These are phyloP conservation scores for Sphagnum tenellum DNA, from an alignment of 225 moss, liverwort and hornwort genomes.

Conservation along the genomic window DNA sequence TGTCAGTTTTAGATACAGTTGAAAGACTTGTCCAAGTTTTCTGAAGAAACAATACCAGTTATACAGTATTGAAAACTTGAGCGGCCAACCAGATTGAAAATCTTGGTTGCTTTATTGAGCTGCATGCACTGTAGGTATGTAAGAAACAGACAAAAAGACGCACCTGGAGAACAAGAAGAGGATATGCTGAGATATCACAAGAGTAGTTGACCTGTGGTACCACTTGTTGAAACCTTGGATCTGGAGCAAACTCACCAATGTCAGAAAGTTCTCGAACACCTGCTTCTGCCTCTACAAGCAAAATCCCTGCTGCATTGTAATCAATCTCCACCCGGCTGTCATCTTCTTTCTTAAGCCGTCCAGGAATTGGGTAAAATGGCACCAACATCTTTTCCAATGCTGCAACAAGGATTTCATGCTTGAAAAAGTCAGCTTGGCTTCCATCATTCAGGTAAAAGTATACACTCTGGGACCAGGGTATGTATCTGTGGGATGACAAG, in stretches of 20 bases:
- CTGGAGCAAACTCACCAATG: constrained; percentile 80
- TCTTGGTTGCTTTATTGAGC: too few species aligned
- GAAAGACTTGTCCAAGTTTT: too few species aligned
- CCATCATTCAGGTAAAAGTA: constrained; percentile 68
- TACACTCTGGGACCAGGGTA: constrained; percentile 41
- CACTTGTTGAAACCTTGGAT: constrained; percentile 59
- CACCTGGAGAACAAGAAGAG: constrained; percentile 86
- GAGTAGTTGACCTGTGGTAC: constrained; percentile 68
- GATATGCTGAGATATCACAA: constrained; percentile 52
- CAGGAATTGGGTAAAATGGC: constrained; percentile 85
- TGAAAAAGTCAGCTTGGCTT: constrained; percentile 36
- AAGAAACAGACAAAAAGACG: not conserved
- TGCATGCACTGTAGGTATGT: too few species aligned
- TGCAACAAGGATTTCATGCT: constrained; percentile 42
- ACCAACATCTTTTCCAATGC: constrained; percentile 65
- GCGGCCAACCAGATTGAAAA: too few species aligned
- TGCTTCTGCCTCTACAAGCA: constrained; percentile 75
- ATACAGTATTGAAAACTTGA: too few species aligned
- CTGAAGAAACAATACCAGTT: too few species aligned
- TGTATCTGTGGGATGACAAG: constrained; percentile 86
- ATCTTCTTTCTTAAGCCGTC: constrained; percentile 41
- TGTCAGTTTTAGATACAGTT: too few species aligned
- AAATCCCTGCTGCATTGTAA: constrained; percentile 59
- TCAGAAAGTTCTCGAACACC: constrained; percentile 39
- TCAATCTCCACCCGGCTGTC: constrained; percentile 58